Conservation (phyloP, 768 basidiomycete species). For the Termitomyces sp. region DNA sequence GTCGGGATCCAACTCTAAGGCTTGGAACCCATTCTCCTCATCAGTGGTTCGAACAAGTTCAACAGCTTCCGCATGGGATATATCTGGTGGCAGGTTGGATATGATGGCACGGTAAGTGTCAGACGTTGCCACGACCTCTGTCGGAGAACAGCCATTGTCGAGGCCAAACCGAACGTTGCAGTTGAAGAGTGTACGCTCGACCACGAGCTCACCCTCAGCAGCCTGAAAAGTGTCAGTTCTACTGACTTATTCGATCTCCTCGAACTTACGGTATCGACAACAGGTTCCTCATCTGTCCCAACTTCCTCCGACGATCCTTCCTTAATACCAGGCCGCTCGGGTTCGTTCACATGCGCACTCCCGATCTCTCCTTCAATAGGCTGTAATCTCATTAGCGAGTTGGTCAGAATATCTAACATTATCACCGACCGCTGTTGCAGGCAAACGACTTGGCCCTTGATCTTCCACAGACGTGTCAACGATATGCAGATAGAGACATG, state of each 20-base stretch:
- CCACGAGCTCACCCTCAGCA: constrained; percentile 5
- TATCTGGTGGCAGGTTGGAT: constrained; percentile 35
- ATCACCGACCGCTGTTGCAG: constrained; percentile 4
- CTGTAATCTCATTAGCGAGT: not conserved
- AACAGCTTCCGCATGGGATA: constrained; percentile 27
- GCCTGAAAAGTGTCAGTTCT: not conserved
- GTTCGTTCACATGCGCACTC: not conserved
- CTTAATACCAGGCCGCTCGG: not conserved
- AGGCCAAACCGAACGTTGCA: constrained; percentile 30
- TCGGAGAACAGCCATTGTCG: constrained; percentile 27
- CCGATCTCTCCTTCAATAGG: not conserved
- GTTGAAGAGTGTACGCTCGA: constrained; percentile 21
- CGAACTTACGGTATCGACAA: not conserved
- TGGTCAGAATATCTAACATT: not conserved
- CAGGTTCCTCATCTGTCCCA: not conserved
- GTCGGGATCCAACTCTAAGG: constrained; percentile 19
- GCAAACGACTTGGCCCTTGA: not conserved
- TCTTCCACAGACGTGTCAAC: constrained; percentile 13
- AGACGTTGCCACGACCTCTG: constrained; percentile 31
- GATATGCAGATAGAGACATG: constrained; percentile 28
- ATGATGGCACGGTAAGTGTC: constrained; percentile 34
- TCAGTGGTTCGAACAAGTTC: constrained; percentile 30
- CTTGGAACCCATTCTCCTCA: constrained; percentile 22
- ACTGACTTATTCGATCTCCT: not conserved
- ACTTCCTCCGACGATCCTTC: not conserved